A percentile compares a stretch with the other conserved stretches of the same genome.
Evolutionary conservation across 1,284 basidiomycete species (phyloP).

Genomic region (Microbotryum scabiosae): DNA sequence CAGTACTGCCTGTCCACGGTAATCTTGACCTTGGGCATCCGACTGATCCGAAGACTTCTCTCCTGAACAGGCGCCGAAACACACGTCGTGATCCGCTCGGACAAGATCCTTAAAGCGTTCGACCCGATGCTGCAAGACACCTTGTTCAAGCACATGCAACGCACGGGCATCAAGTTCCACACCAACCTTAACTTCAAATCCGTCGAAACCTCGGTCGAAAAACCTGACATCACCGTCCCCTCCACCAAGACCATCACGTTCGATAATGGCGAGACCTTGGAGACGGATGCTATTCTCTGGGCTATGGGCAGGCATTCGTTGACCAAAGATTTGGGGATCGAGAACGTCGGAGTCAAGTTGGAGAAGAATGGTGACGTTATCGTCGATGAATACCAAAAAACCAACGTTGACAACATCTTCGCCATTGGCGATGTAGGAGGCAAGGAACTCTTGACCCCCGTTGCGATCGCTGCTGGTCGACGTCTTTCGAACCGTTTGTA

Average conservation of each 20-base stretch:
- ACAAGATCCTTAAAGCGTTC: constrained; percentile 84
- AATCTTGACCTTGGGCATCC: not conserved
- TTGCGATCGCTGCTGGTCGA: constrained; percentile 92
- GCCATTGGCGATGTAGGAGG: constrained; percentile 90
- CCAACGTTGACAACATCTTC: constrained; percentile 61
- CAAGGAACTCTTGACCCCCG: constrained; percentile 89
- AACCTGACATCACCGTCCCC: constrained; percentile 29
- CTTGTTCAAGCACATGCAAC: constrained; percentile 88
- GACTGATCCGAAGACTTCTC: not conserved
- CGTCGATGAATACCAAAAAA: constrained; percentile 86
- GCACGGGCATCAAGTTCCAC: constrained; percentile 82
- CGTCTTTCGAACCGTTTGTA: constrained; percentile 82
- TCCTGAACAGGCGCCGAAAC: constrained; percentile 67
- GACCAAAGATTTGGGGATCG: constrained; percentile 69
- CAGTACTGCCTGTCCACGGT: not conserved
- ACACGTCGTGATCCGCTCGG: constrained; percentile 80
- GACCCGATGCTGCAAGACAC: constrained; percentile 80
- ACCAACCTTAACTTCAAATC: constrained; percentile 65
- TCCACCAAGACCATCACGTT: constrained; percentile 52
- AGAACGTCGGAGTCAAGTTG: constrained; percentile 66
- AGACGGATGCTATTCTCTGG: constrained; percentile 86
- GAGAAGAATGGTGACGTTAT: constrained; percentile 71
- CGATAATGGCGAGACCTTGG: constrained; percentile 61
- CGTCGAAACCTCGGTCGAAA: constrained; percentile 51
- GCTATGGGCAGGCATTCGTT: constrained; percentile 83